Evolutionary conservation across 441 rosid species (phyloP).

Genomic region (Croton setiger): DNA sequence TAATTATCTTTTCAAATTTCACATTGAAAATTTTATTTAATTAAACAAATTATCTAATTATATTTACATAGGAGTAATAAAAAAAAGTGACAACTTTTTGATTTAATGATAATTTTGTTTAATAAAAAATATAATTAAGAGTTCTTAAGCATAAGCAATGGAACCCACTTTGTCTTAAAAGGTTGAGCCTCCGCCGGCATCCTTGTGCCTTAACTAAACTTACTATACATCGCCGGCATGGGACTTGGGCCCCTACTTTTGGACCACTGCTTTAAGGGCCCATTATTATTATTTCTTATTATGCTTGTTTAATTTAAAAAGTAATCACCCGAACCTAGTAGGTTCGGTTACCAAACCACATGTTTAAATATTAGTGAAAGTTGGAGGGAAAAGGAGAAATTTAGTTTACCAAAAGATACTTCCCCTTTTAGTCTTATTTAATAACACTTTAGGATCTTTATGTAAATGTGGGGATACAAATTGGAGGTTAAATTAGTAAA

Average conservation of each 20-base stretch:
- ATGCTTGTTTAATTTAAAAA: neutral
- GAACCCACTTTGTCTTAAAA: slow-evolving; percentile 32
- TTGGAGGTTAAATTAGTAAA: neutral
- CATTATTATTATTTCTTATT: neutral
- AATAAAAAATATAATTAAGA: neutral
- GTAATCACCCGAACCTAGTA: slow-evolving; percentile 29
- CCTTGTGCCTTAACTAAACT: slow-evolving; percentile 17
- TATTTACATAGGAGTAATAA: neutral
- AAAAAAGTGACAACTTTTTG: neutral
- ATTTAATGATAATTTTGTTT: slow-evolving; percentile 13
- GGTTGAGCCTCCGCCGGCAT: slow-evolving; percentile 35
- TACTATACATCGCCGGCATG: slow-evolving; percentile 29
- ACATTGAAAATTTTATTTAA: too few relatives aligned
- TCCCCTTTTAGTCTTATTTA: neutral
- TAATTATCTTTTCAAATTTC: too few relatives aligned
- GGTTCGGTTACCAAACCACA: slow-evolving; percentile 52
- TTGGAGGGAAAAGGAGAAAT: slow-evolving; percentile 37
- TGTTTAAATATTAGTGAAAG: slow-evolving; percentile 37
- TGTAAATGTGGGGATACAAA: neutral
- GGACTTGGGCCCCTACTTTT: slow-evolving; percentile 24
- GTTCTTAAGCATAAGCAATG: slow-evolving; percentile 20
- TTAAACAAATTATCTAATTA: too few relatives aligned
- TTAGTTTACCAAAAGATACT: slow-evolving; percentile 20
- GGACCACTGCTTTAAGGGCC: slow-evolving; percentile 21
- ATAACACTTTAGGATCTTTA: neutral